Percentiles rank a stretch among this genome's conserved stretches.
Evolutionary conservation across 2,329 filamentous ascomycete species (phyloP).

Genomic region (Nigrospora sphaerica): DNA sequence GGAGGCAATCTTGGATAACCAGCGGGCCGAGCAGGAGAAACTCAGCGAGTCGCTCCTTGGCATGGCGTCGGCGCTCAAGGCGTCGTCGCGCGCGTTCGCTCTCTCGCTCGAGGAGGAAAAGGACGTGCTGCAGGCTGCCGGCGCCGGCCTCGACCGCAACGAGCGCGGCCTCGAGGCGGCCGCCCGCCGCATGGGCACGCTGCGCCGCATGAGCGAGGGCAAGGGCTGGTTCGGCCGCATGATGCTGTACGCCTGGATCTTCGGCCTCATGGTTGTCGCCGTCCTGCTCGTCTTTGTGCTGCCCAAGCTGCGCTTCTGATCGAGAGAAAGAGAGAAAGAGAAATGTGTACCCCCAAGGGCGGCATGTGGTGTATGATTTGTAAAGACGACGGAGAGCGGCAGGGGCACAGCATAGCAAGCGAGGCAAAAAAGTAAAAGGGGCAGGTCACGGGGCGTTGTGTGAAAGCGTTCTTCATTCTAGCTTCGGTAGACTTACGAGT

Average conservation of each 20-base stretch:
- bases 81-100: slow-evolving; percentile 65
- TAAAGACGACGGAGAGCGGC: too few species aligned
- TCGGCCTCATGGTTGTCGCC: slow-evolving; percentile 70
- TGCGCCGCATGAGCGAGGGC: slow-evolving; percentile 78
- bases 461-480: too few species aligned
- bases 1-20: slow-evolving; percentile 68
- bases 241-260: slow-evolving; percentile 78
- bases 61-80: slow-evolving; percentile 72
- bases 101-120: slow-evolving; percentile 65
- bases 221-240: slow-evolving; percentile 81
- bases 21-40: slow-evolving; percentile 75
- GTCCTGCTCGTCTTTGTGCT: slow-evolving; percentile 76
- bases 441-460: too few species aligned
- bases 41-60: slow-evolving; percentile 75
- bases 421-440: too few species aligned
- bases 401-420: too few species aligned
- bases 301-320: slow-evolving; percentile 78
- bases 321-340: background rate
- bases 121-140: slow-evolving; percentile 62
- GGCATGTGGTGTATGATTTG: too few species aligned
- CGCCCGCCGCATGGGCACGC: slow-evolving; percentile 65
- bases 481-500: too few species aligned
- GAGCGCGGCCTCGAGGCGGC: slow-evolving; percentile 70
- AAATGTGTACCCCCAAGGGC: too few species aligned
- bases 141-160: slow-evolving; percentile 70